Base-by-base conservation (phyloP, 2,329 filamentous ascomycete genomes). In the Xylogone sp. region DNA sequence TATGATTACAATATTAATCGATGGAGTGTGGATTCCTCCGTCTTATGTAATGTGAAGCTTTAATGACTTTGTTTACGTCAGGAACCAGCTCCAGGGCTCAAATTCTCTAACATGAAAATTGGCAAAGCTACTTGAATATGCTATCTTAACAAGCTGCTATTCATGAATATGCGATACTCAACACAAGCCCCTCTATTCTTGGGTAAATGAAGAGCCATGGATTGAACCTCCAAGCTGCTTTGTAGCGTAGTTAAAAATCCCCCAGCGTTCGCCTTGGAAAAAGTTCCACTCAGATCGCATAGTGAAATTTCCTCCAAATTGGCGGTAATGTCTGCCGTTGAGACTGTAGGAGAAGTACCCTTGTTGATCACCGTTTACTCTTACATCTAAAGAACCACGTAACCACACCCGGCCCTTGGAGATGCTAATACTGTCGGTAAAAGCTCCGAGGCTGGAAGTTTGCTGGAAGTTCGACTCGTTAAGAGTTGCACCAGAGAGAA, bases 191-290 rank as follows among this genome's bases (percentile, higher is more conserved):
- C 13, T 31, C 13, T 31, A 31, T 13, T 31, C 27, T 13, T 31
- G 27, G 45, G 53, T 59, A 18, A 65, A 64, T 18, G 59, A 62
- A 7, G 48, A 43, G 21, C 67, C 56, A 29, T 45, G 46, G 13
- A 69, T 60, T 6, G 60, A 63, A 3, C 75, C 75, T 0, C 75
- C 75, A 4, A 75, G 56, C 0, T 58, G 61, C 39, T 65, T 67
- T 3, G 75, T 77, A 0, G 74, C 75, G 62, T 68, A 75, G 56
- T 78, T 78, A 55, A 79, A 78, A 16, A 77, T 72, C 0, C 70
- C 75, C 55, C 66, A 78, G 0, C 75, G 65, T 52, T 78, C 78
- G 0, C 73, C 76, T 52, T 75, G 70, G 47, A 78, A 79, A 59
- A 71, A 76, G 3, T 65, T 56, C 74, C 75, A 79, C 8, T 68